Evolutionary conservation across 495 filamentous ascomycete species (phyloP).

Genomic region (Penicillium taxi): DNA sequence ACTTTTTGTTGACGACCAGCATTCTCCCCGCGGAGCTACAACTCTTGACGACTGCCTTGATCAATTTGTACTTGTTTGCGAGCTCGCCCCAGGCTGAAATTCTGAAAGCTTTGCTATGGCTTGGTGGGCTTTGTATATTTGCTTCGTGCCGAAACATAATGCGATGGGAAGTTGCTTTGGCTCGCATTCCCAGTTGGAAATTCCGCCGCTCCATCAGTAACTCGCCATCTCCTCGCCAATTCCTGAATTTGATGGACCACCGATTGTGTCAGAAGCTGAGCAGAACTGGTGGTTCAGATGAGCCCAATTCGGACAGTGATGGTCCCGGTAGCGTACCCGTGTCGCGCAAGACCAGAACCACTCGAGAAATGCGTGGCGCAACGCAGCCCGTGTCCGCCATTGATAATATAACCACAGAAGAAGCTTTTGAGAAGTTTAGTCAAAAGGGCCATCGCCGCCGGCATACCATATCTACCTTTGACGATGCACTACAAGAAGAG

Average conservation of each 20-base stretch:
- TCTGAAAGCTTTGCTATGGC: slow-evolving; percentile 75
- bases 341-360: slow-evolving; percentile 25
- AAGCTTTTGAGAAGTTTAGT: slow-evolving; percentile 15
- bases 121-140: slow-evolving; percentile 72
- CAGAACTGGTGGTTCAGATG: slow-evolving; percentile 25
- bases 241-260: slow-evolving; percentile 46
- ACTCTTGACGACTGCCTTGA: slow-evolving; percentile 69
- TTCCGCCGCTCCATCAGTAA: slow-evolving; percentile 53
- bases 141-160: slow-evolving; percentile 66
- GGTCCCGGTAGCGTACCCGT: slow-evolving; percentile 18
- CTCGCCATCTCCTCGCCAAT: slow-evolving; percentile 38
- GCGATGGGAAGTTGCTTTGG: slow-evolving; percentile 77
- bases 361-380: slow-evolving; percentile 12
- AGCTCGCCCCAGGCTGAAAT: slow-evolving; percentile 78
- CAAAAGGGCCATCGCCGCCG: slow-evolving; percentile 33
- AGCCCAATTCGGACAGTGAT: slow-evolving; percentile 39
- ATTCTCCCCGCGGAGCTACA: slow-evolving; percentile 80
- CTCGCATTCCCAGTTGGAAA: slow-evolving; percentile 84
- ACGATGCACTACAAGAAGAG: slow-evolving; percentile 25
- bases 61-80: slow-evolving; percentile 74
- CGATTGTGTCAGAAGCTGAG: slow-evolving; percentile 39
- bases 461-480: slow-evolving; percentile 45
- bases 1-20: slow-evolving; percentile 78
- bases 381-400: slow-evolving; percentile 13
- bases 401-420: slow-evolving; percentile 20